phyloP scores from a whole-genome alignment of 2,329 filamentous ascomycete genomes.

The Podosphaera xanthii region DNA sequence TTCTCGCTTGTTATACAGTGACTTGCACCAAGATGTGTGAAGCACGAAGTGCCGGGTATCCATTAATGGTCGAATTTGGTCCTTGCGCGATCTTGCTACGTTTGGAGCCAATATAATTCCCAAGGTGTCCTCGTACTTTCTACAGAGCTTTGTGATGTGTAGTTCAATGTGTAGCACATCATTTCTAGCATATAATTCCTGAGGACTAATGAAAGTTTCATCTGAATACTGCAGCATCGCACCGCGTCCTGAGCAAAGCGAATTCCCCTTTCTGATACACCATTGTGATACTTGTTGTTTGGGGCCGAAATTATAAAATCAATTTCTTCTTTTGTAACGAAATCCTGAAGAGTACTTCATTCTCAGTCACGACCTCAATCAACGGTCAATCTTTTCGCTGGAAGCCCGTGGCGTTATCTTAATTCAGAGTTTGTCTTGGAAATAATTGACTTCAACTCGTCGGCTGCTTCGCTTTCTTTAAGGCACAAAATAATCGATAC shows the following conservation, averaged over 20 bases:
- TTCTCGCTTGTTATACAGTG: too few species aligned
- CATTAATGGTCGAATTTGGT: neutral
- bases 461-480: neutral
- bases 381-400: neutral
- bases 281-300: neutral
- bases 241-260: too few species aligned
- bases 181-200: neutral
- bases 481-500: neutral
- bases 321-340: neutral
- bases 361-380: neutral
- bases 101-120: neutral
- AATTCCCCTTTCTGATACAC: neutral
- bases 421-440: neutral
- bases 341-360: neutral
- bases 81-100: too few species aligned
- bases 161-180: neutral
- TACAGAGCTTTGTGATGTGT: too few species aligned
- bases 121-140: too few species aligned
- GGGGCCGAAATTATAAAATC: neutral
- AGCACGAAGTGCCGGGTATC: too few species aligned
- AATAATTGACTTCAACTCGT: neutral
- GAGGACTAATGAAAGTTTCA: neutral
- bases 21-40: too few species aligned
- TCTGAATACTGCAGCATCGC: neutral
- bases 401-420: neutral